Base-by-base conservation (phyloP, 306 rosid genomes). In the Cicer yamashitae region DNA sequence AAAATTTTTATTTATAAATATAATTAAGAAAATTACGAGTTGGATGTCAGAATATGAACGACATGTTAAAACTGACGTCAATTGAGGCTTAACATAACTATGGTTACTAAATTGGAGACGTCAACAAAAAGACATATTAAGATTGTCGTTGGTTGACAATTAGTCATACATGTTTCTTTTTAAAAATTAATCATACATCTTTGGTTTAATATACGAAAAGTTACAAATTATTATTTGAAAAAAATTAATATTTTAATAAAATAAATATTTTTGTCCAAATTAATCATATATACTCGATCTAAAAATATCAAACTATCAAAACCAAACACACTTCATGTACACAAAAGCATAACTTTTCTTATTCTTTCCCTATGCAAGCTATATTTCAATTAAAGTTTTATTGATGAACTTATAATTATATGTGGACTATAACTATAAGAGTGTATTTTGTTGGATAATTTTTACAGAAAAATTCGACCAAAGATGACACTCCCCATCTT, bases 401-500 rank as follows among this genome's bases (percentile, higher is more conserved):
- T 40, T 50, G 37, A 17, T 51, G 2, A 13, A 8, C n/a, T 71
- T 39, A 64, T 53, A 25, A 25, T 25, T 25, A 25, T 25, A 25
- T 25, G 34, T 25, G 34, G 34, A 25, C 34, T 25, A 25, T 2
- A 25, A 25, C 3, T 25, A 18, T 17, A 17, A 15, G 59, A 15
- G 59, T 8, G 0, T 20, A 1, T 10, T 65, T 18, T 25, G 7
- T 68, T 50, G 43, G 4, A 20, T 20, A 8, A 10, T 66, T 4
- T 64, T 74, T 52, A 1, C 93, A 96, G 99, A 81, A 96, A 96
- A 77, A 87, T 85, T 75, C 82, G 99, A 47, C 98, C 99, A 7
- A 86, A 84, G 91, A 90, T 96, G 99, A 96, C 99, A 15, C 87
- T 92, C 18, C 92, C 94, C 0, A 77, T 92, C 48, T 86, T 96